Evolutionary conservation across 441 rosid genomes (phyloP), one percentile per base, ranked within the genome.

Genomic region (Croton laevigatus): DNA sequence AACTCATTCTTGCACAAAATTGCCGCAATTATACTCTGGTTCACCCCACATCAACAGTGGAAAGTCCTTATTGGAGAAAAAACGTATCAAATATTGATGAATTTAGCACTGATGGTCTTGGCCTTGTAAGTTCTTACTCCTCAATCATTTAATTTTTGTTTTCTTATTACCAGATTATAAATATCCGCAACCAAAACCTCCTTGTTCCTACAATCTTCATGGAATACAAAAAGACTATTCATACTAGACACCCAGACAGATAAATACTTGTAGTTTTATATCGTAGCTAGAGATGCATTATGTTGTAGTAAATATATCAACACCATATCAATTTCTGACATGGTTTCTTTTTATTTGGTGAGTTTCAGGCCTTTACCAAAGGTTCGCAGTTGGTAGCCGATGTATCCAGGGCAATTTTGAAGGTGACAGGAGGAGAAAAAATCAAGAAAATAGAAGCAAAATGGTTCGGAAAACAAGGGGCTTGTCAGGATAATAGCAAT

Each of bases 341-440:
- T 53, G 34, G 61, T 57, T 23, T 0, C 12, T 57, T 10, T 23
- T 23, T 12, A 10, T 57, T 27, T 27, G 23, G 61, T 27, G 17
- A 13, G 11, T 57, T 23, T 57, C 37, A 57, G 61, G 91, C 59
- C 46, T 87, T 88, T 27, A 87, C 91, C 0, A 76, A 59, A 22
- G 82, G 88, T n/a, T 90, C 94, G 42, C 87, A 83, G 61, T 71
- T 88, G 4, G 87, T 81, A 0, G 70, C 82, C 1, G 87, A 88
- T 70, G 58, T 91, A 17, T 91, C 94, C 0, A 80, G 81, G 68
- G 94, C 89, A 3, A 75, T 89, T 44, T 70, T 91, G 8, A 77
- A 78, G 7, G 74, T 91, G 23, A 84, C 75, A 6, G 85, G 87
- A 68, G 84, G 90, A 22, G 82, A 80, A 0, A 70, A 74, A 66